Conservation (phyloP, 1,284 basidiomycete genomes). For the Puccinia brachypodii region DNA sequence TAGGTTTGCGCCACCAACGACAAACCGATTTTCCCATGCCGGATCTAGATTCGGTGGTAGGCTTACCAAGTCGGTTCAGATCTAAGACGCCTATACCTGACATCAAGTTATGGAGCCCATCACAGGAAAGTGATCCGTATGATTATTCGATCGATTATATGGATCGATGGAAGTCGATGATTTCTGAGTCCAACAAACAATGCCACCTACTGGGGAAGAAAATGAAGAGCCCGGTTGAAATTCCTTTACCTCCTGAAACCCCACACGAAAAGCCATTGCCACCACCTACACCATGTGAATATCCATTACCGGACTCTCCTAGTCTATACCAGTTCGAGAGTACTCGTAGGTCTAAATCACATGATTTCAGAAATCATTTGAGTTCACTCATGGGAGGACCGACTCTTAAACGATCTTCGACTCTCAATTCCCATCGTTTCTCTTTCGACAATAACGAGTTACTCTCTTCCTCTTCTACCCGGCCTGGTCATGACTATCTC, state of each 20-base stretch:
- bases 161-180: not conserved
- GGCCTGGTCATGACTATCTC: not conserved
- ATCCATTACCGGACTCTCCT: conserved; percentile 6
- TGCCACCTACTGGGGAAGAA: not conserved
- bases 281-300: not conserved
- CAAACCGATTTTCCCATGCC: no score
- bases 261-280: conserved; percentile 19
- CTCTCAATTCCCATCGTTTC: not conserved
- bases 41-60: no score
- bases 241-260: not conserved
- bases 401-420: not conserved
- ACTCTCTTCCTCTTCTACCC: not conserved
- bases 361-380: not conserved
- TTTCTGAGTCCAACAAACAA: no score
- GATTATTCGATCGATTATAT: not conserved
- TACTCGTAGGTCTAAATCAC: not conserved
- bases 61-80: no score
- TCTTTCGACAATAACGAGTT: no score
- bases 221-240: not conserved
- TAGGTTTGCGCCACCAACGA: no score
- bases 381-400: not conserved
- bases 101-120: not conserved
- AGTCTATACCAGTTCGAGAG: not conserved
- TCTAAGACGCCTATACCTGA: not conserved
- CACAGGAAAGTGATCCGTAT: not conserved